These are phyloP conservation scores for Candida sp. DNA, from an alignment of 1,139 yeast genomes.

Conservation along the genomic window DNA sequence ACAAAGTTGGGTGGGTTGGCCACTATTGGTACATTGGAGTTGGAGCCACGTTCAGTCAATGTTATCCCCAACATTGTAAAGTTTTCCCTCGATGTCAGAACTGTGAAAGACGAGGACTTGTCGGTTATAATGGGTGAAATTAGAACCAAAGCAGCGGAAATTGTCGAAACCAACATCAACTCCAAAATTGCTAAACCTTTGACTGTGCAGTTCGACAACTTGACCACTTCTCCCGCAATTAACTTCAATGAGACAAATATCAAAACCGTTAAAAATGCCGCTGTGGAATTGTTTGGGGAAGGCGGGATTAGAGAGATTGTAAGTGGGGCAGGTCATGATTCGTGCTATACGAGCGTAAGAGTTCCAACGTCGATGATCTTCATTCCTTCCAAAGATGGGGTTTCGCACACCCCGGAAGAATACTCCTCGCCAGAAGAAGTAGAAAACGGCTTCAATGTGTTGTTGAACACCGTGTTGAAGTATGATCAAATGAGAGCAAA, in stretches of 20 bases:
- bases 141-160: conserved; percentile 32
- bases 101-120: conserved; percentile 50
- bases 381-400: conserved; percentile 73
- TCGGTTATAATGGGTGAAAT: conserved; percentile 42
- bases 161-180: conserved; percentile 16
- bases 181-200: conserved; percentile 23
- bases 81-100: conserved; percentile 64
- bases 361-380: conserved; percentile 79
- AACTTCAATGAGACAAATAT: conserved; percentile 56
- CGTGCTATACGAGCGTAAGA: conserved; percentile 57
- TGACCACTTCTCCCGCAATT: conserved; percentile 57
- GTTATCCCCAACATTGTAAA: conserved; percentile 66
- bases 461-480: conserved; percentile 60
- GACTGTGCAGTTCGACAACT: conserved; percentile 40
- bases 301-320: conserved; percentile 48
- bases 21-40: conserved; percentile 60
- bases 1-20: conserved; percentile 54
- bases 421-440: conserved; percentile 66
- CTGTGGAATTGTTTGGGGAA: conserved; percentile 51
- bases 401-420: conserved; percentile 71
- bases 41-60: conserved; percentile 65
- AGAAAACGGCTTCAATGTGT: conserved; percentile 60
- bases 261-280: conserved; percentile 53
- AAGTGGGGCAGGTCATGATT: conserved; percentile 80
- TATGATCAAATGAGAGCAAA: conserved; percentile 42